Percentiles rank a stretch among this genome's conserved stretches.
phyloP scores from a whole-genome alignment of 352 stramenopile species.

The Phytopythium litorale region DNA sequence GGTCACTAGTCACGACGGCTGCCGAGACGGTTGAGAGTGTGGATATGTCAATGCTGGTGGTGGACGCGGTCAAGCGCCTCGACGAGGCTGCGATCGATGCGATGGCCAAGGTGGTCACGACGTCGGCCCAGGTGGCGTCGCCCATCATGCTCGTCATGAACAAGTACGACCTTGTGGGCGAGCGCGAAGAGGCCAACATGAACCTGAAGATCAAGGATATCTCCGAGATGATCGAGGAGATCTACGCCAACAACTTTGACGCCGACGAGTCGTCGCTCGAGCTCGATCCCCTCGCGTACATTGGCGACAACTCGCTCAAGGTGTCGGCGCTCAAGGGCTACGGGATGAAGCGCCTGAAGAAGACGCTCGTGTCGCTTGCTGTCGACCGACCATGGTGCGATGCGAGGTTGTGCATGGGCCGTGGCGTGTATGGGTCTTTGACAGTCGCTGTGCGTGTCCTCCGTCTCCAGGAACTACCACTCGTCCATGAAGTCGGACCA shows the following conservation, averaged over 20 bases:
- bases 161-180: slow-evolving; percentile 69
- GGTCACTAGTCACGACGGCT: slow-evolving; percentile 72
- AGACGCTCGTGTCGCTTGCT: slow-evolving; percentile 59
- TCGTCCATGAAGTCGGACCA: slow-evolving; percentile 83
- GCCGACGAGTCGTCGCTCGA: slow-evolving; percentile 43
- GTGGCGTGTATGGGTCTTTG: background rate
- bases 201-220: slow-evolving; percentile 68
- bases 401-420: background rate
- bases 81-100: slow-evolving; percentile 75
- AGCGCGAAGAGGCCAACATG: slow-evolving; percentile 51
- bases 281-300: slow-evolving; percentile 63
- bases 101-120: slow-evolving; percentile 74
- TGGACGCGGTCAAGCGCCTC: slow-evolving; percentile 82
- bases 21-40: slow-evolving; percentile 75
- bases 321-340: slow-evolving; percentile 74
- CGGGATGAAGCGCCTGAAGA: slow-evolving; percentile 61
- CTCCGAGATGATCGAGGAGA: slow-evolving; percentile 78
- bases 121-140: slow-evolving; percentile 66
- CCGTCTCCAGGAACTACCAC: slow-evolving; percentile 56
- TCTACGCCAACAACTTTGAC: slow-evolving; percentile 69
- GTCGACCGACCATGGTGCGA: slow-evolving; percentile 63
- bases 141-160: slow-evolving; percentile 88
- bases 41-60: slow-evolving; percentile 83
- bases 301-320: slow-evolving; percentile 70
- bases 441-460: background rate